Evolutionary conservation across 306 rosid species (phyloP).

Genomic region (Prinsepia uniflora): DNA sequence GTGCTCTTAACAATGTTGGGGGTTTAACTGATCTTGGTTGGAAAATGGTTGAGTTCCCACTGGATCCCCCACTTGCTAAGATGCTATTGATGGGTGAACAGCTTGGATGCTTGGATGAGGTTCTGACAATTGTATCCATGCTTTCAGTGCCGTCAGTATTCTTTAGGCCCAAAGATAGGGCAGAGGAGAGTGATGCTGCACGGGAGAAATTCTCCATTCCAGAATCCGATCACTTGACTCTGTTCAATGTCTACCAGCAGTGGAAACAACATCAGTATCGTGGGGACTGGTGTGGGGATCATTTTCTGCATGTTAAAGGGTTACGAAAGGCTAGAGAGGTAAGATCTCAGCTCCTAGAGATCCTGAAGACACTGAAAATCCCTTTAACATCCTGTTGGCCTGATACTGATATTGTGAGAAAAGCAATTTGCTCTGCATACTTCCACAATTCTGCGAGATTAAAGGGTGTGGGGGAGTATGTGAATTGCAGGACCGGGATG

Average conservation of each 20-base stretch:
- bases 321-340: slow-evolving; percentile 92
- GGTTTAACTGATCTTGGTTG: slow-evolving; percentile 86
- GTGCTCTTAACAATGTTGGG: slow-evolving; percentile 95
- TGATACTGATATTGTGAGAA: slow-evolving; percentile 78
- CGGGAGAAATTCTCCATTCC: slow-evolving; percentile 88
- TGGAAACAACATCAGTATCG: slow-evolving; percentile 96
- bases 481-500: slow-evolving; percentile 81
- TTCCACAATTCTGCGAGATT: slow-evolving; percentile 87
- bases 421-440: slow-evolving; percentile 94
- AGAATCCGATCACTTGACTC: slow-evolving; percentile 87
- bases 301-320: slow-evolving; percentile 88
- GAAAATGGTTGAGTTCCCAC: slow-evolving; percentile 98
- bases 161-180: slow-evolving; percentile 92
- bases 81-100: slow-evolving; percentile 91
- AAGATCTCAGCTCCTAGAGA: slow-evolving; percentile 86
- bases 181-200: slow-evolving; percentile 97
- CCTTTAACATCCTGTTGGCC: slow-evolving; percentile 75
- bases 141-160: slow-evolving; percentile 97
- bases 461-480: slow-evolving; percentile 96
- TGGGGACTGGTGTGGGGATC: slow-evolving; percentile 98
- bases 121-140: slow-evolving; percentile 91
- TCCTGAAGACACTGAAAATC: slow-evolving; percentile 77
- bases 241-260: slow-evolving; percentile 89
- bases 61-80: slow-evolving; percentile 98
- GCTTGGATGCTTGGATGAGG: slow-evolving; percentile 80